phyloP scores from a whole-genome alignment of 768 basidiomycete species.

The Hebeloma cylindrosporum region DNA sequence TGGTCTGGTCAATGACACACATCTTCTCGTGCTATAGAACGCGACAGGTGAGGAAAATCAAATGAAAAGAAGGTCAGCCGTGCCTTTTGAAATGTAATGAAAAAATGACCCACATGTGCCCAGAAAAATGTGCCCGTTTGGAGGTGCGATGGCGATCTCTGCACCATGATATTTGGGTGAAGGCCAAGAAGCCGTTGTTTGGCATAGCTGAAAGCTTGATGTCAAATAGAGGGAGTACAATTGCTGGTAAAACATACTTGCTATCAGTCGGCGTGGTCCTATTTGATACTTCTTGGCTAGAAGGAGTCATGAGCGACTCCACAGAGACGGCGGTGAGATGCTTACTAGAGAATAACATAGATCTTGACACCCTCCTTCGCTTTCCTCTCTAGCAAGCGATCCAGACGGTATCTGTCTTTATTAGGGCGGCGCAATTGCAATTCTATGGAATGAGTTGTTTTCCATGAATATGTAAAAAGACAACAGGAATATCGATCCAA shows the following conservation, averaged over 20 bases:
- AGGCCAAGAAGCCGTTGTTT: slow-evolving; percentile 78
- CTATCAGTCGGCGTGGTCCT: slow-evolving; percentile 93
- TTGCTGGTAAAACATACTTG: slow-evolving; percentile 51
- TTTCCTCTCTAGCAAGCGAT: slow-evolving; percentile 82
- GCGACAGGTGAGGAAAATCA: slow-evolving; percentile 1
- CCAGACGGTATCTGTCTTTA: slow-evolving; percentile 84
- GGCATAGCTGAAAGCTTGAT: slow-evolving; percentile 57
- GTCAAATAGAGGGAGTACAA: slow-evolving; percentile 6
- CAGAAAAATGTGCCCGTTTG: slow-evolving; percentile 97
- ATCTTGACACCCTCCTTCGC: slow-evolving; percentile 96
- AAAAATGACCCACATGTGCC: slow-evolving; percentile 76
- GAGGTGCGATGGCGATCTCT: slow-evolving; percentile 96
- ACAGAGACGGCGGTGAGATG: slow-evolving; percentile 8
- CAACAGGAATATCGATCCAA: slow-evolving; percentile 3
- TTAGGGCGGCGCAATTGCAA: slow-evolving; percentile 82
- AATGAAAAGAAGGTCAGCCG: slow-evolving; percentile 9
- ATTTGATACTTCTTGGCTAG: slow-evolving; percentile 92
- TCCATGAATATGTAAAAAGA: slow-evolving; percentile 1
- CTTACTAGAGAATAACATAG: slow-evolving; percentile 91
- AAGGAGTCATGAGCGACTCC: slow-evolving; percentile 7
- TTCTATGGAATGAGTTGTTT: slow-evolving; percentile 42
- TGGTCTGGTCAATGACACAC: slow-evolving; percentile 95
- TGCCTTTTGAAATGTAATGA: neutral
- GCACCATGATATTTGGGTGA: slow-evolving; percentile 93
- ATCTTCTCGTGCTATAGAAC: slow-evolving; percentile 86